Conservation (phyloP, 192 early-diverging fungal species). For the Coemansia sp. region DNA sequence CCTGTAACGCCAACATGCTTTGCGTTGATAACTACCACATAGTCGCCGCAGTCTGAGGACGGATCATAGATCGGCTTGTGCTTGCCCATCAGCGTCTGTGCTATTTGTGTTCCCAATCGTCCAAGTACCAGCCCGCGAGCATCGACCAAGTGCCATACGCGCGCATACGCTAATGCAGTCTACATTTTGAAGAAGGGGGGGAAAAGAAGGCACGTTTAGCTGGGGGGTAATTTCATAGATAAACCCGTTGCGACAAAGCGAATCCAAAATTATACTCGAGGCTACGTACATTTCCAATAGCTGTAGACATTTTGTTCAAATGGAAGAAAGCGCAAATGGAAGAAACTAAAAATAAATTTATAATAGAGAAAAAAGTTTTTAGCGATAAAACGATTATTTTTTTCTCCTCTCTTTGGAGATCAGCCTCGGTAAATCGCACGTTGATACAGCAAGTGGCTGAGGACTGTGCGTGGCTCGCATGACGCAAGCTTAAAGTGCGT, state of each 20-base stretch:
- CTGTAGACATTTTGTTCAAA: conserved; percentile 46
- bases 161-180: conserved; percentile 83
- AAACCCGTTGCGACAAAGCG: not conserved
- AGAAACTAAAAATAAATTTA: not conserved
- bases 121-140: conserved; percentile 85
- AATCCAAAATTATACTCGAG: not conserved
- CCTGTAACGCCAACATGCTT: conserved; percentile 77
- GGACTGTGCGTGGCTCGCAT: not conserved
- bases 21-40: conserved; percentile 95
- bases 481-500: conserved; percentile 5
- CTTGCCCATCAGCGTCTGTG: conserved; percentile 93
- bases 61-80: conserved; percentile 94
- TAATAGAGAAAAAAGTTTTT: not conserved
- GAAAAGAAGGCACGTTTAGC: not conserved
- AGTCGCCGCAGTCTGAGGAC: conserved; percentile 92
- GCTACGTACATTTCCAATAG: conserved; percentile 51
- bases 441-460: not conserved
- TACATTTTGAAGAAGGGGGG: conserved; percentile 30
- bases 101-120: conserved; percentile 81
- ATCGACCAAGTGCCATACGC: conserved; percentile 93
- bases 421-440: not conserved
- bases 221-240: not conserved
- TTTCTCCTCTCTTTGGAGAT: not conserved
- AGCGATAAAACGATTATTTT: not conserved
- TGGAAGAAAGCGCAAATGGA: not conserved